Base-by-base conservation (phyloP, 345 rosid genomes). In the Murraya koenigii region DNA sequence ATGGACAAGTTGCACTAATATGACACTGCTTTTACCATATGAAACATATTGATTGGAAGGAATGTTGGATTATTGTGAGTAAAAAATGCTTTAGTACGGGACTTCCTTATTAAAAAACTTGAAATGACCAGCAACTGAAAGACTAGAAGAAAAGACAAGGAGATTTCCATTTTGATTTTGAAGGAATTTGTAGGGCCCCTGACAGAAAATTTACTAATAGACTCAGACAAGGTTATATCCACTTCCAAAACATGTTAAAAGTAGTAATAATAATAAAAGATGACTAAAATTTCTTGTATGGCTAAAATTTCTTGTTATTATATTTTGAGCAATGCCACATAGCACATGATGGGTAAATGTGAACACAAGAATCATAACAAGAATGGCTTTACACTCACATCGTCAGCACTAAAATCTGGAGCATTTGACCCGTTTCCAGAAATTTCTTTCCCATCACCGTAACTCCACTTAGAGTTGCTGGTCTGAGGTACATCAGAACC, bases 401-500 rank as follows among this genome's bases (percentile, higher is more conserved):
- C 91, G 80, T 86, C 86, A 76, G 84, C 87, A 76, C 63, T 83
- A 26, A 82, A 79, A 83, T 92, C 93, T 62, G 81, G 85, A 80
- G 82, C 82, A 79, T 76, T 87, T 61, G 91, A 85, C 71, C 86
- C 85, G 83, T 87, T 88, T 83, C 88, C 90, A 72, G 91, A 84
- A 79, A 81, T 79, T 77, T 82, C 97, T 89, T 88, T 93, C 77
- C 90, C 87, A 47, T 90, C 95, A 69, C 76, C 69, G 7, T 76
- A 72, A 74, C 79, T 83, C 90, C 81, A 84, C 84, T 90, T 93
- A 72, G 90, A 88, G 72, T 79, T 82, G 83, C 94, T 85, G 79
- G 82, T 80, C 69, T 73, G 93, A 74, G 86, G 90, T 71, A 87
- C 93, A 81, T 89, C 93, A 77, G 86, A 86, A 78, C 97, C 93